Percentiles rank a stretch among this genome's conserved stretches.
These are phyloP conservation scores for Chromera velia DNA, from an alignment of 73 alveolate genomes.

Conservation along the genomic window DNA sequence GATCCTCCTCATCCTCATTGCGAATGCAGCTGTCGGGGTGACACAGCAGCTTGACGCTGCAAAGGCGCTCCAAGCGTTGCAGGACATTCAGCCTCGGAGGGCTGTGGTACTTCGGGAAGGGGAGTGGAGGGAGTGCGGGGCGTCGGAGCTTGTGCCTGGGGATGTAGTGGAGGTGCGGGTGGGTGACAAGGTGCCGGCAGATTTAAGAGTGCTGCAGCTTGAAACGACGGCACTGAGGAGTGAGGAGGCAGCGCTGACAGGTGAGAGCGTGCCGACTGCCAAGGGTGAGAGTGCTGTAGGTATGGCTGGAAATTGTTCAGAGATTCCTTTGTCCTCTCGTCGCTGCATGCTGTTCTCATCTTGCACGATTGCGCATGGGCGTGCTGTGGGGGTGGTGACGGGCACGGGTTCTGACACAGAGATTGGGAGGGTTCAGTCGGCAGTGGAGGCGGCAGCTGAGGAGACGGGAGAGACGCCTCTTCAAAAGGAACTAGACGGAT, in stretches of 20 bases:
- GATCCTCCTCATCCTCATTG: constrained; percentile 68
- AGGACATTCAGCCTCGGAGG: not conserved
- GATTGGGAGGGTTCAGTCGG: constrained; percentile 78
- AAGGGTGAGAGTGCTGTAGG: not conserved
- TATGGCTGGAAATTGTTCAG: not conserved
- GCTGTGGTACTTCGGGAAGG: not conserved
- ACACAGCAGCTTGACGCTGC: constrained; percentile 84
- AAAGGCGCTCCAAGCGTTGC: constrained; percentile 72
- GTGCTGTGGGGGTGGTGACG: constrained; percentile 73
- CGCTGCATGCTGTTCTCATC: constrained; percentile 71
- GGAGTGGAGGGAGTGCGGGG: not conserved
- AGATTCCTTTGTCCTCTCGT: not conserved
- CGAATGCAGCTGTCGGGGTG: constrained; percentile 74
- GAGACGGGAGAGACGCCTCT: constrained; percentile 89
- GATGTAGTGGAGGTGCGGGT: constrained; percentile 72
- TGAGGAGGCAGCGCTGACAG: not conserved
- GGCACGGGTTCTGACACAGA: constrained; percentile 87
- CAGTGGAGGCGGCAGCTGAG: constrained; percentile 75
- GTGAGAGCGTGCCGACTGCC: constrained; percentile 1
- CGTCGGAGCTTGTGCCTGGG: constrained; percentile 67
- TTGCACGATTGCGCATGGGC: constrained; percentile 73
- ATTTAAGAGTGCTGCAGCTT: constrained; percentile 60
- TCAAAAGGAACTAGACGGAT: constrained; percentile 79
- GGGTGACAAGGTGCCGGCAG: constrained; percentile 96
- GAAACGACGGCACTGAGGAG: not conserved